These are phyloP conservation scores for Botrytis squamosa DNA, from an alignment of 2,329 filamentous ascomycete genomes.

Conservation along the genomic window DNA sequence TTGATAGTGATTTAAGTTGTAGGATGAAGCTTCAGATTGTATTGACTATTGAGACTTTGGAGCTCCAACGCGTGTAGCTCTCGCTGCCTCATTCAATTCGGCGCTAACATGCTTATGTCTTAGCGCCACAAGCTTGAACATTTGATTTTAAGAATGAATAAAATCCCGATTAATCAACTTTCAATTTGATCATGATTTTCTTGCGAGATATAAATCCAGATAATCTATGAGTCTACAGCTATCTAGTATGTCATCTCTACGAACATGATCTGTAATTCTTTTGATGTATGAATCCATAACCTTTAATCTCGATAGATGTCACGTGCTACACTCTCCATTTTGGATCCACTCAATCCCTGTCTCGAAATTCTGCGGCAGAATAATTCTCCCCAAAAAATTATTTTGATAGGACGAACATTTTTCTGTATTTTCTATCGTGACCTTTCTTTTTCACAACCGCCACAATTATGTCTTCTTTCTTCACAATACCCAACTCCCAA, in stretches of 20 bases:
- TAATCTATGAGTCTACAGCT: neutral
- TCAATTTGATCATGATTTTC: neutral
- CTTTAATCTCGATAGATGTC: neutral
- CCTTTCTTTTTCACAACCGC: neutral
- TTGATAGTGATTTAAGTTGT: slow-evolving; percentile 31
- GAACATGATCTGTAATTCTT: neutral
- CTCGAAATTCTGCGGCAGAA: slow-evolving; percentile 25
- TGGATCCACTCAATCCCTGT: slow-evolving; percentile 18
- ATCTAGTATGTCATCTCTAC: neutral
- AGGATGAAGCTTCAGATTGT: slow-evolving; percentile 29
- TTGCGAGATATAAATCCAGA: neutral
- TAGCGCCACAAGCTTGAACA: slow-evolving; percentile 15
- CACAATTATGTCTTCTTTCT: slow-evolving; percentile 83
- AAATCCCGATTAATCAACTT: neutral
- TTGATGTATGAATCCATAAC: neutral
- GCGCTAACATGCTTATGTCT: slow-evolving; percentile 21
- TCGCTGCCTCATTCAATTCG: slow-evolving; percentile 33
- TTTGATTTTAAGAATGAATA: neutral
- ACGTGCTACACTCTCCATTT: neutral
- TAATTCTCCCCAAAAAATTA: slow-evolving; percentile 24
- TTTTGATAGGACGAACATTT: slow-evolving; percentile 22
- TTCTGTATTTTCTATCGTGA: slow-evolving; percentile 12
- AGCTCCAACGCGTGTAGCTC: slow-evolving; percentile 36
- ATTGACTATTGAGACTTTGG: slow-evolving; percentile 27
- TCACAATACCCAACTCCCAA: slow-evolving; percentile 81